These are phyloP conservation scores for Eucalyptus regnans DNA, from an alignment of 345 rosid genomes.

Conservation along the genomic window DNA sequence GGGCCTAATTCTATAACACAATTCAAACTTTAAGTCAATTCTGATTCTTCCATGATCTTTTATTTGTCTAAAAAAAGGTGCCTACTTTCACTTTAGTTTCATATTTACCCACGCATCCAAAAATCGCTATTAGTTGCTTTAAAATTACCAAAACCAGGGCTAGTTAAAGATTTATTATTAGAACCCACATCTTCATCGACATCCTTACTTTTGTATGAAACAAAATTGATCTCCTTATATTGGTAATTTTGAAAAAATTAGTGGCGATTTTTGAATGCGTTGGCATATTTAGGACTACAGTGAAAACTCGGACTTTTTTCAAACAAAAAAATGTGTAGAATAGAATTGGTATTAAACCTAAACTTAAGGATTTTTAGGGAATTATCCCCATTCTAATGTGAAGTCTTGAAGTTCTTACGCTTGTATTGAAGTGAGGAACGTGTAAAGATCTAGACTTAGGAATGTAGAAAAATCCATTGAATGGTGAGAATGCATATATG, in stretches of 20 bases:
- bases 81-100: background rate
- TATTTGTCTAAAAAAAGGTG: background rate
- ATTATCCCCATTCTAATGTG: background rate
- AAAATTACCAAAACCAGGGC: background rate
- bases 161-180: background rate
- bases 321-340: background rate
- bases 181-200: fast-evolving
- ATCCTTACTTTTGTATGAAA: background rate
- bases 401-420: background rate
- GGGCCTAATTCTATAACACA: background rate
- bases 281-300: background rate
- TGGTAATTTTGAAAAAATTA: background rate
- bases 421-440: background rate
- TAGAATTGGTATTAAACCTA: background rate
- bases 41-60: background rate
- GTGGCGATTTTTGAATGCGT: fast-evolving
- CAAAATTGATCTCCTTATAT: background rate
- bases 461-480: background rate
- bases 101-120: fast-evolving
- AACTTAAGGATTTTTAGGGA: background rate
- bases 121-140: background rate
- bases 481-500: background rate
- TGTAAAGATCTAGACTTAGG: background rate
- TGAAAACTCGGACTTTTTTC: background rate
- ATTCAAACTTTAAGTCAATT: background rate